phyloP scores from a whole-genome alignment of 495 filamentous ascomycete genomes.

The Hypoxylon cercidicola region DNA sequence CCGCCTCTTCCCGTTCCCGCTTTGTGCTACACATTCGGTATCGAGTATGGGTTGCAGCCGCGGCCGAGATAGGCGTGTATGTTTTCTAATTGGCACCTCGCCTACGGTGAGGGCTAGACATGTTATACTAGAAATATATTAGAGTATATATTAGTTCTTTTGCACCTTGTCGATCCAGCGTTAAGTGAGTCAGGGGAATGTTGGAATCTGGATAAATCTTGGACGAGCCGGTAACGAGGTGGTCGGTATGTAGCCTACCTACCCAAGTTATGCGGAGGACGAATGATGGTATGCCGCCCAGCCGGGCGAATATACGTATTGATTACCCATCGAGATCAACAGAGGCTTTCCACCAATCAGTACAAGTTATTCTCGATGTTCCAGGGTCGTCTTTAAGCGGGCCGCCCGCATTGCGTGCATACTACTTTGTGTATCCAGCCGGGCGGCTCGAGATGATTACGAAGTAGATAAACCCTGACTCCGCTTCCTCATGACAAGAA shows the following conservation, averaged over 20 bases:
- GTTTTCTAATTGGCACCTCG: slow-evolving; percentile 26
- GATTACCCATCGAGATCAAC: slow-evolving; percentile 15
- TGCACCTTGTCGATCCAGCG: slow-evolving; percentile 13
- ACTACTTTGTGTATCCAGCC: slow-evolving; percentile 25
- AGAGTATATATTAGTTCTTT: background rate
- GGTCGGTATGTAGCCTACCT: background rate
- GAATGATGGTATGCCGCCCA: slow-evolving; percentile 2
- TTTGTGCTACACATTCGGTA: slow-evolving; percentile 31
- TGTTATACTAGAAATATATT: slow-evolving; percentile 11
- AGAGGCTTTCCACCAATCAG: slow-evolving; percentile 20
- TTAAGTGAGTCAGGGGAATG: slow-evolving; percentile 16
- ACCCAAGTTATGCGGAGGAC: background rate
- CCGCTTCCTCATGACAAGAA: slow-evolving; percentile 17
- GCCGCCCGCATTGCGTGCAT: slow-evolving; percentile 37
- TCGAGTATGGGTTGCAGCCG: slow-evolving; percentile 39
- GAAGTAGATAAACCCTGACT: slow-evolving; percentile 9
- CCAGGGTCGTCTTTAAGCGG: slow-evolving; percentile 23
- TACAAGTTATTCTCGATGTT: background rate
- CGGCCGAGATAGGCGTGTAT: slow-evolving; percentile 9
- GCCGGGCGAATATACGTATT: slow-evolving; percentile 8
- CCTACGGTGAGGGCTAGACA: slow-evolving; percentile 20
- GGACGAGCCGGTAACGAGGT: slow-evolving; percentile 1
- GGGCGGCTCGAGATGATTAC: slow-evolving; percentile 29
- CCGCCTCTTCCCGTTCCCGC: slow-evolving; percentile 20
- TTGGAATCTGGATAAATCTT: slow-evolving; percentile 8